Base-by-base conservation (phyloP, 352 stramenopile genomes). In the Globisporangium orthogonon region DNA sequence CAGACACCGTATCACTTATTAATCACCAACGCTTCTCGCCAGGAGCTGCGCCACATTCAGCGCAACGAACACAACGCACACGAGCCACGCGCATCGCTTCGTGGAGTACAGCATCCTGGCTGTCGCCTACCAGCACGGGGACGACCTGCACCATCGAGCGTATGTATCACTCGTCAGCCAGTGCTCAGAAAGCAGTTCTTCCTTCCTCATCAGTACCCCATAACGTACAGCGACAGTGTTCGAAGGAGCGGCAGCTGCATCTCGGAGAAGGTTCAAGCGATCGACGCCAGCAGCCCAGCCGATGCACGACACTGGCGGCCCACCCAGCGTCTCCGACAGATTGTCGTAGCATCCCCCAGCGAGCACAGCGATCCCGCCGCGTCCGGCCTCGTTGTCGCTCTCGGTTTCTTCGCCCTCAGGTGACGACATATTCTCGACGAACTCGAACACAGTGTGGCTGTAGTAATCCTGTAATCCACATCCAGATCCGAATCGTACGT, bases 401-500 rank as follows among this genome's bases (percentile, higher is more conserved):
- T 40, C 37, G 30, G 7, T 18, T 40, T 72, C 51, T 9, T 66
- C 47, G 10, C 66, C 47, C 0, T 31, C 41, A 29, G 35, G 33
- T 13, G 50, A 52, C 44, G 33, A 54, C 44, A 60, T 45, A 28
- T 63, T 70, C 63, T 95, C 86, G 14, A 95, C 69, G 67, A 95
- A 94, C 62, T 95, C 86, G 52, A 95, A 95, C 3, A 95, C 84
- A 1, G 86, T 95, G 63, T 94, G 75, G 59, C 84, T 94, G 66
- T 95, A 95, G 66, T 95, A 95, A 58, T 95, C 86, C 86, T 95
- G 49, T 30, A 15, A 28, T 15, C 3, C 5, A 57, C 14, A 2
- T 7, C 3, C 6, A 31, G 6, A 39, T 37, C 33, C 33, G 5
- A 7, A 53, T 14, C 35, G 10, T 17, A 4, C 35, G 35, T 40